A percentile compares a stretch with the other conserved stretches of the same genome.
Conservation (phyloP, 352 stramenopile species). For the Hyaloperonospora brassicae region DNA sequence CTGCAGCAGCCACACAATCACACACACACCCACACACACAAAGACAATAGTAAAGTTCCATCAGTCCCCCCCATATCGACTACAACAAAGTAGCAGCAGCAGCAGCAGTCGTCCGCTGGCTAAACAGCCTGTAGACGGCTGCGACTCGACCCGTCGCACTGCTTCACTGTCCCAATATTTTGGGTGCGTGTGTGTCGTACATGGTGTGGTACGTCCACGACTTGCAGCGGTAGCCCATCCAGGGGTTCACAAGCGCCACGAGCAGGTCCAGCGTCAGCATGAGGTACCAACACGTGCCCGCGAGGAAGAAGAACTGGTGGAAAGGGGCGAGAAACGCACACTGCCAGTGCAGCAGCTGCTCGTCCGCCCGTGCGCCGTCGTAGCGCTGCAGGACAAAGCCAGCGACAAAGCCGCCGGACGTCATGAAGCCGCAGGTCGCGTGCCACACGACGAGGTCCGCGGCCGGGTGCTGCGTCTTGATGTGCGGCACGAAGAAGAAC, state of each 20-base stretch:
- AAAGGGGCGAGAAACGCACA: constrained; percentile 54
- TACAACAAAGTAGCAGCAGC: neutral
- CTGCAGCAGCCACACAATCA: constrained; percentile 19
- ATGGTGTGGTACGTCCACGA: constrained; percentile 77
- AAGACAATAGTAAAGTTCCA: neutral
- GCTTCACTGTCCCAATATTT: no score
- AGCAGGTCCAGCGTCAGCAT: constrained; percentile 81
- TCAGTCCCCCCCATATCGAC: neutral
- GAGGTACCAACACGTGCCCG: constrained; percentile 65
- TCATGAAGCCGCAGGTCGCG: constrained; percentile 53
- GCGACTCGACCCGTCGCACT: no score
- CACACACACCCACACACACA: neutral
- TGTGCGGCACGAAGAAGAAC: constrained; percentile 62
- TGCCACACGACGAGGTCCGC: constrained; percentile 77
- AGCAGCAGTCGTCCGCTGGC: no score
- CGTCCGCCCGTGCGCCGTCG: constrained; percentile 9
- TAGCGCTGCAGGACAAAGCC: constrained; percentile 28
- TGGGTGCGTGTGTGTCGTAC: constrained; percentile 16
- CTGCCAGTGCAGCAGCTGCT: constrained; percentile 14
- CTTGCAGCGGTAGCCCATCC: constrained; percentile 85
- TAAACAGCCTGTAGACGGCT: no score
- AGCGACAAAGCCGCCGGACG: constrained; percentile 47
- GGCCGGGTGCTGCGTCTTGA: constrained; percentile 73
- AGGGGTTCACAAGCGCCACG: constrained; percentile 79
- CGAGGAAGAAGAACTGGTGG: constrained; percentile 77